Evolutionary conservation across 2,329 filamentous ascomycete genomes (phyloP).

Genomic region (Exophiala spinifera): DNA sequence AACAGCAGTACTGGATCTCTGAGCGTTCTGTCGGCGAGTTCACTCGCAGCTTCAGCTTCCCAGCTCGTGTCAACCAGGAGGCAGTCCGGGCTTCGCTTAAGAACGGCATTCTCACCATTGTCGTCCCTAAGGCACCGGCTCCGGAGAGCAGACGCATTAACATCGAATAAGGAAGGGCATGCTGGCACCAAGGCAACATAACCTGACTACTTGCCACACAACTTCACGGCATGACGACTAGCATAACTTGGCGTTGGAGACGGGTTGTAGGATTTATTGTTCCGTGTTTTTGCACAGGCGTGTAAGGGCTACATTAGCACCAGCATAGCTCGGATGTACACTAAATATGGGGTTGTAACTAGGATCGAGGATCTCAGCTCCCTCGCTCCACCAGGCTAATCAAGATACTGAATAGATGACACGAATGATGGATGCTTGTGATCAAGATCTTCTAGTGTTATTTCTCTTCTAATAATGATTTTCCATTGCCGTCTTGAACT

Average conservation of each 20-base stretch:
- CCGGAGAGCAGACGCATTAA: constrained; percentile 52
- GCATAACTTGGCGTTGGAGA: constrained; percentile 13
- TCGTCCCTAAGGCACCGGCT: constrained; percentile 55
- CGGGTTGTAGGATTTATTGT: not conserved
- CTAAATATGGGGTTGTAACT: not conserved
- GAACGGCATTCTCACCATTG: constrained; percentile 57
- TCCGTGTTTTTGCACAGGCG: not conserved
- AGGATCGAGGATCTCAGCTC: constrained; percentile 8
- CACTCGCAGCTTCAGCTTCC: constrained; percentile 58
- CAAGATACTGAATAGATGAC: not conserved
- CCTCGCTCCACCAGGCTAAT: constrained; percentile 3
- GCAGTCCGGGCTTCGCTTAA: constrained; percentile 60
- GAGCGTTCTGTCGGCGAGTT: constrained; percentile 61
- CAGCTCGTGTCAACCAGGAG: constrained; percentile 57
- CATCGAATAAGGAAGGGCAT: constrained; percentile 47
- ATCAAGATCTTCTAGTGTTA: not conserved
- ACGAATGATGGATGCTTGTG: not conserved
- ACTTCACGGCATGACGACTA: not conserved
- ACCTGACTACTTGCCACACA: not conserved
- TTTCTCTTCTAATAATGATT: not conserved
- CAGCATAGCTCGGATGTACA: constrained; percentile 8
- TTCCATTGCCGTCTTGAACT: not conserved
- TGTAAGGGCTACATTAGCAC: not conserved
- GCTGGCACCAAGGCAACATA: constrained; percentile 1
- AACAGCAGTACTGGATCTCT: constrained; percentile 56